A percentile compares a stretch with the other conserved stretches of the same genome.
phyloP scores from a whole-genome alignment of 2,329 filamentous ascomycete genomes.

The Venturia carpophila region DNA sequence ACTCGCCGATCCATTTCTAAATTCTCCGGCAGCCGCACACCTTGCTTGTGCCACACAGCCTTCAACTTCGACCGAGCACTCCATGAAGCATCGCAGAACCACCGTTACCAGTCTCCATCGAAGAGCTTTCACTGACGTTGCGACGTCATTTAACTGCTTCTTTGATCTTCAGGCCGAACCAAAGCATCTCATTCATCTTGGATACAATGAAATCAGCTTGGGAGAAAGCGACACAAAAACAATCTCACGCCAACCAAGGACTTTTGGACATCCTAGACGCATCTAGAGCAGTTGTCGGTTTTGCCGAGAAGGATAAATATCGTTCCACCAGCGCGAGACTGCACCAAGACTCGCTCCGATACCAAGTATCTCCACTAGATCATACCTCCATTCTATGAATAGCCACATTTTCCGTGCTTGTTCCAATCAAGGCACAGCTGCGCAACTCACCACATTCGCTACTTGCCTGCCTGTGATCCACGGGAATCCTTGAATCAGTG shows the following conservation, averaged over 20 bases:
- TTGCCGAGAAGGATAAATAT: background rate
- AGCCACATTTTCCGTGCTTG: background rate
- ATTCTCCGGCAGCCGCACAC: background rate
- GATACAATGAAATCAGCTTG: no score
- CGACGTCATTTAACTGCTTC: no score
- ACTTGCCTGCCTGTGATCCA: background rate
- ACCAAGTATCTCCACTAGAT: background rate
- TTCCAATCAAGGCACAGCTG: background rate
- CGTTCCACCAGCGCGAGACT: background rate
- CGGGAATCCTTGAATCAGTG: background rate
- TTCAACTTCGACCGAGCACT: background rate
- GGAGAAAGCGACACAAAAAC: no score
- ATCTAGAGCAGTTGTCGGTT: no score
- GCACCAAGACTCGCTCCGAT: background rate
- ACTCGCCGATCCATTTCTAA: background rate
- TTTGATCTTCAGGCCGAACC: no score
- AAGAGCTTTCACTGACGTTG: no score
- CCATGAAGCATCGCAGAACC: no score
- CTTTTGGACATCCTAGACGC: no score
- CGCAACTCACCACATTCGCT: background rate
- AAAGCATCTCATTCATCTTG: no score
- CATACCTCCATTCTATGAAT: background rate
- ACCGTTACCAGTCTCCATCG: no score
- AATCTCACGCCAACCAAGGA: no score
- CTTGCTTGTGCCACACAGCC: background rate